A percentile compares a stretch with the other conserved stretches of the same genome.
phyloP scores from a whole-genome alignment of 352 stramenopile genomes.

The Pythium monospermum region DNA sequence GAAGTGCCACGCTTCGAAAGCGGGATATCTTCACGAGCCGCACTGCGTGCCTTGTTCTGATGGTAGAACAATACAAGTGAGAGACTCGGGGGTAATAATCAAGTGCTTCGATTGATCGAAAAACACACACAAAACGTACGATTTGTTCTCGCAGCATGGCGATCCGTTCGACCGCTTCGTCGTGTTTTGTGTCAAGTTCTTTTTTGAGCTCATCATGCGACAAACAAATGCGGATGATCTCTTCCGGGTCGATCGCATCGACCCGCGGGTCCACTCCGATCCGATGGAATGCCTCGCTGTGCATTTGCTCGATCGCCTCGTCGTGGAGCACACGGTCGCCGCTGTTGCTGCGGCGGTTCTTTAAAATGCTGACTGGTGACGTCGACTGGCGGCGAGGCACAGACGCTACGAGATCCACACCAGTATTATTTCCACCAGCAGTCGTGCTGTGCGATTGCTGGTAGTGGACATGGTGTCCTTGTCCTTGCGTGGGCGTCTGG shows the following conservation, averaged over 20 bases:
- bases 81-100: background rate
- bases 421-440: background rate
- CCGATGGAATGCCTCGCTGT: conserved; percentile 56
- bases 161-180: conserved; percentile 53
- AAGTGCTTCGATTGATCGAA: background rate
- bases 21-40: conserved; percentile 44
- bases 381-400: too few species aligned
- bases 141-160: conserved; percentile 48
- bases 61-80: too few species aligned
- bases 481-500: background rate
- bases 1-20: conserved; percentile 60
- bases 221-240: conserved; percentile 61
- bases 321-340: background rate
- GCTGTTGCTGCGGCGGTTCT: conserved; percentile 6
- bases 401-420: too few species aligned
- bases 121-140: conserved; percentile 25
- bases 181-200: conserved; percentile 61
- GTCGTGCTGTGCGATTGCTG: background rate
- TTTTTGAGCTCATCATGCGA: conserved; percentile 63
- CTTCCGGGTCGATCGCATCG: conserved; percentile 54
- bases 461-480: too few species aligned
- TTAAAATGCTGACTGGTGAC: conserved; percentile 10
- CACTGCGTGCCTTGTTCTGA: conserved; percentile 39
- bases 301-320: conserved; percentile 27
- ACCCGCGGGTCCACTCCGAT: conserved; percentile 58